Evolutionary conservation across 2,329 filamentous ascomycete species (phyloP), one percentile per base, ranked within the genome.

Genomic region (Dactylellina leptospora): DNA sequence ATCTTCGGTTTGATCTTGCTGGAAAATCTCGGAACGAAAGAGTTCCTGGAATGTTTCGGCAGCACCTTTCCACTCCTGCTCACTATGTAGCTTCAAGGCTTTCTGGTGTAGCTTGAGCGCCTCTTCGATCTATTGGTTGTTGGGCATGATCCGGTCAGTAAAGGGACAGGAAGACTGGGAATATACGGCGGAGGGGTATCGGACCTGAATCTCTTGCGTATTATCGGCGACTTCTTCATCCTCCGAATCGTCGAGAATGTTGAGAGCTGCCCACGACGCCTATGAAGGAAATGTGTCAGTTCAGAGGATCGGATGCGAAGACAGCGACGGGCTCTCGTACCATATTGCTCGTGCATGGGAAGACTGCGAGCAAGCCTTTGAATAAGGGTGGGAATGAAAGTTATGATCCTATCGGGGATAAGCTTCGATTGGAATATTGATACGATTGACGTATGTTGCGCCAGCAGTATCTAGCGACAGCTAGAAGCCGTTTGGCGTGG

Each of bases 31-130:
- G 23, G 93, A 97, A 58, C 89, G 83, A 80, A 99, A 96, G 1
- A 99, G 86, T 36, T 87, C 86, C 50, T 89, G 84, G 81, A 99
- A 99, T 47, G 95, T 93, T 55, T 88, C 85, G 44, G 85, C 84
- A 18, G 96, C 93, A 77, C 92, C 88, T 50, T 87, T 81, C 79
- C 82, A 82, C 0, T 90, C 87, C 1, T 95, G 93, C 80, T 96
- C 92, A 1, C 93, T 89, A 78, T 99, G 95, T 75, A 93, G 87
- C 79, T 93, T 96, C 66, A 99, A 82, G 48, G 95, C 95, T 76
- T 85, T 89, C 78, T 97, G 93, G 79, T 97, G 99, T 33, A 93
- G 86, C 81, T 97, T 97, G 74, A 99, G 83, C 50, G 95, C 93
- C 81, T 99, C 95, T 78, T 99, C 95, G 78, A 97, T 93, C 84